Base-by-base conservation (phyloP, 139 green algal genomes). In the Chlorella sp. region DNA sequence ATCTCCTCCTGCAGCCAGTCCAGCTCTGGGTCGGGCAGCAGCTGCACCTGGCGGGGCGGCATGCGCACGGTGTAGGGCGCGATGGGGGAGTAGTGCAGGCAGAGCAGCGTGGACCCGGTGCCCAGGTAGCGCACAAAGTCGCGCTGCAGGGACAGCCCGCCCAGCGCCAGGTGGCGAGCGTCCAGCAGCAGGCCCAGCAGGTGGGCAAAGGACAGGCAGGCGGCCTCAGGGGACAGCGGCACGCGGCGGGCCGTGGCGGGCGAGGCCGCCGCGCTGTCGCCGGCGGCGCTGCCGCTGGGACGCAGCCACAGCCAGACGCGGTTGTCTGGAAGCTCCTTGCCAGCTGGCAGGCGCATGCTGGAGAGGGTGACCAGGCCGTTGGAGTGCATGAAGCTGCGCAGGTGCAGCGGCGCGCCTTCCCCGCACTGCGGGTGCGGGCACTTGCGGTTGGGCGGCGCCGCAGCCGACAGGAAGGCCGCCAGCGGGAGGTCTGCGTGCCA, bases 71-170 rank as follows among this genome's bases (percentile, higher is more conserved):
- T 80, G 73, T 93, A 95, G 26, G 95, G 91, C 11, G 37, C 28
- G 4, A 96, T 92, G 7, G 76, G 75, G 53, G 96, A 95, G 89
- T 95, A 93, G 90, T 96, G 96, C 87, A 98, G 90, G 92, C 96
- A 97, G 48, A 97, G 90, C 40, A 97, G 93, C 11, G 91, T 95
- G 57, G 86, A 86, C 22, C 96, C 95, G 69, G 96, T 88, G 4
- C 95, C 96, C 92, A 98, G 95, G 93, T 97, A 98, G 30, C 94
- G 94, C 66, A 97, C 95, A 89, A 95, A 97, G 86, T 95, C 93
- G 16, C 86, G 53, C 79, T 96, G 92, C 83, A 98, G 92, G 32
- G 86, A 91, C 57, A 88, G 86, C 7, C 93, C 94, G 32, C 92
- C 93, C 42, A 96, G 57, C 39, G 93, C 77, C 36, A 97, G 90